Conservation (phyloP, 225 moss, liverwort and hornwort species). For the Antitrichia curtipendula region DNA sequence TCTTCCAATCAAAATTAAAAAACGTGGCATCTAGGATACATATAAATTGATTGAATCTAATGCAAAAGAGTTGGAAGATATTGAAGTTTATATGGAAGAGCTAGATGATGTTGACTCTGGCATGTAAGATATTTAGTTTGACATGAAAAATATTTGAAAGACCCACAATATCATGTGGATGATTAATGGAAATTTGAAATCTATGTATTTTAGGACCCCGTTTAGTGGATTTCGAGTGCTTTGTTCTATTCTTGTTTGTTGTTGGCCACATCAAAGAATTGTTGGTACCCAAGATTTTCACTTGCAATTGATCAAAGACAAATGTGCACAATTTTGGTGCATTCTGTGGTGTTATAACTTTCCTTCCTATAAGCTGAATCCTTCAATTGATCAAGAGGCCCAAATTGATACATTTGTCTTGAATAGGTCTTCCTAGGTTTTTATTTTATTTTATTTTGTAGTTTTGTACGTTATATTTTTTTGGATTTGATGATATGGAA, state of each 20-base stretch:
- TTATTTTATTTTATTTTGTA: background rate
- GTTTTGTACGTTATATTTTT: too few species aligned
- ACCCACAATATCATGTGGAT: background rate
- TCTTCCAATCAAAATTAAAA: background rate
- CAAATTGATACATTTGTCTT: too few species aligned
- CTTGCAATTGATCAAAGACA: too few species aligned
- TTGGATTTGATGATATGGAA: too few species aligned
- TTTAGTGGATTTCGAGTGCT: background rate
- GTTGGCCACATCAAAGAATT: background rate
- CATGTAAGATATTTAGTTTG: too few species aligned
- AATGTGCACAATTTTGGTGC: too few species aligned
- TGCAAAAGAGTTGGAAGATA: background rate
- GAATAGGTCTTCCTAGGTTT: too few species aligned
- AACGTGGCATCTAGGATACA: background rate
- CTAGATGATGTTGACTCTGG: background rate
- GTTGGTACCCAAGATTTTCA: too few species aligned
- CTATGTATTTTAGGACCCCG: background rate
- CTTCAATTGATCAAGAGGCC: too few species aligned
- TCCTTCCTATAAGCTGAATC: too few species aligned
- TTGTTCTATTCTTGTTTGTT: background rate
- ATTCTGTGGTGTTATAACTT: too few species aligned
- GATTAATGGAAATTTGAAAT: fast-evolving
- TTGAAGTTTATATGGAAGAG: background rate
- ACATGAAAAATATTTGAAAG: background rate
- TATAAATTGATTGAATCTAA: background rate